Conservation (phyloP, 768 basidiomycete genomes). For the Amanita pallidorosea region DNA sequence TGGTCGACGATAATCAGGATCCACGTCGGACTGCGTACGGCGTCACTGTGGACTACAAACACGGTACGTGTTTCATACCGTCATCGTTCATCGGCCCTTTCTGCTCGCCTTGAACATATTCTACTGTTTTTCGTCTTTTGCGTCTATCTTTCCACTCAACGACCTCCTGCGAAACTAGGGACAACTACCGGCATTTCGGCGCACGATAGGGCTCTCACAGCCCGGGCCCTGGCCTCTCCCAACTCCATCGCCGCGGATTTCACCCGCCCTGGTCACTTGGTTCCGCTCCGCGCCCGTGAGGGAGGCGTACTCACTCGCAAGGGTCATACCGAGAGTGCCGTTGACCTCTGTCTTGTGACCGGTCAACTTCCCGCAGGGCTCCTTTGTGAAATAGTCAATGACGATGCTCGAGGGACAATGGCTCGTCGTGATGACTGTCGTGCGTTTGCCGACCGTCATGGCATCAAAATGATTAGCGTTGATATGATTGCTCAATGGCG, state of each 20-base stretch:
- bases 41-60: constrained; percentile 86
- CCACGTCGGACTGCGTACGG: constrained; percentile 92
- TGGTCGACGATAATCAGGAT: constrained; percentile 88
- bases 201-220: constrained; percentile 86
- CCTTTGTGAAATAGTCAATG: constrained; percentile 92
- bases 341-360: constrained; percentile 80
- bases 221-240: constrained; percentile 66
- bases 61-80: constrained; percentile 40
- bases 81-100: neutral
- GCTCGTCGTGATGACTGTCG: constrained; percentile 91
- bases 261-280: constrained; percentile 89
- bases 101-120: constrained; percentile 2
- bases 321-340: constrained; percentile 88
- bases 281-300: constrained; percentile 77
- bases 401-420: constrained; percentile 84
- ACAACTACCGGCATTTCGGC: constrained; percentile 97
- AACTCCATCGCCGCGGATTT: constrained; percentile 55
- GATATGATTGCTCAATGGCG: constrained; percentile 61
- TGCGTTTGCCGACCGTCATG: constrained; percentile 82
- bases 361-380: constrained; percentile 64
- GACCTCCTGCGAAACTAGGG: constrained; percentile 29
- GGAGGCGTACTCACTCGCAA: constrained; percentile 82
- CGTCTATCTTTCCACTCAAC: constrained; percentile 6
- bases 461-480: constrained; percentile 90
- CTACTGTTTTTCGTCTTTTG: neutral